Evolutionary conservation across 169 alveolate genomes (phyloP), one percentile per base, ranked within the genome.

Genomic region (Plasmodium vinckei): DNA sequence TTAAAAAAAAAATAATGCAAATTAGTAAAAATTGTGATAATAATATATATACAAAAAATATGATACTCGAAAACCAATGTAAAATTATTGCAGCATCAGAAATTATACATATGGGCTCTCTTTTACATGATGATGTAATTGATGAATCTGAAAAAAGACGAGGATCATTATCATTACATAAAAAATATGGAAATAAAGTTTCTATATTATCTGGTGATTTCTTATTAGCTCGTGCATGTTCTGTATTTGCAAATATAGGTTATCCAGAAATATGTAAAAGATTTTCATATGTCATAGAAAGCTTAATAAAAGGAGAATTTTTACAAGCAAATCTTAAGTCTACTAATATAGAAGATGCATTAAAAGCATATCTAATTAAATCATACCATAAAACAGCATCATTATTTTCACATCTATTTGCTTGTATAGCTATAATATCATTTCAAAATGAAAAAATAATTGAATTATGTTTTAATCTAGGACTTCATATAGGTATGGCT

Each of bases 401-500:
- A 23, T 87, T 92, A 3, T 79, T 79, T 65, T 79, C 89, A 27
- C 73, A 79, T n/a, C 9, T 79, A 59, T 79, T 79, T 79, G 89
- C 89, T 25, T 65, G 84, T 59, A 79, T 79, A 53, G 89, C 89
- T 27, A 65, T 79, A n/a, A 23, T 61, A 9, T 79, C 89, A 19
- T 79, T 79, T 9, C 61, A 73, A 68, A 92, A 89, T 72, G 92
- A 72, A 21, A 67, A 57, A 17, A 44, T 86, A 5, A 65, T 68
- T 54, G 89, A 93, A 49, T 70, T 79, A 49, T 91, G 94, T 33
- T 92, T 91, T 88, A 87, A 93, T 19, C 63, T 96, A 53, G 98
- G 98, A n/a, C 91, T 94, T 42, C 95, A 92, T 73, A 93, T 96
- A 46, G 98, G 98, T 39, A 90, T 96, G 94, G 97, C 98, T 9